phyloP scores from a whole-genome alignment of 75 land plant genomes.

The Picea sitchensis region DNA sequence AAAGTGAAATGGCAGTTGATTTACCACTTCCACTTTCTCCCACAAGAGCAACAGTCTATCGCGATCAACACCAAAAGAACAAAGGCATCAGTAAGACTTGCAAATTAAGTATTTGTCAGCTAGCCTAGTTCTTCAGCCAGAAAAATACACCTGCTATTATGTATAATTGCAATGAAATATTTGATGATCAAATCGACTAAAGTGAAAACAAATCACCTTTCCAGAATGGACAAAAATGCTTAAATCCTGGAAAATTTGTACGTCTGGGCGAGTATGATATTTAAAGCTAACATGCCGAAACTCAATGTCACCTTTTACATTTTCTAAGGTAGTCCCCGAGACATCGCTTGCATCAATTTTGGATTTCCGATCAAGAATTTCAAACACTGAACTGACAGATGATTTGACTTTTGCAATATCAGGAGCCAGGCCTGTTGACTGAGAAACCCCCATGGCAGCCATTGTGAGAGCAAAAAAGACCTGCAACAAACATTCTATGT shows the following conservation, averaged over 20 bases:
- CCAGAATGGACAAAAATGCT: conserved; percentile 54
- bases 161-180: conserved; percentile 13
- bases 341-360: conserved; percentile 43
- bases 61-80: background rate
- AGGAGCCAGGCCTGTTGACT: conserved; percentile 55
- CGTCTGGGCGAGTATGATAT: conserved; percentile 62
- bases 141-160: conserved; percentile 20
- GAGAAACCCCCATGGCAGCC: conserved; percentile 67
- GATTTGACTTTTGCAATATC: conserved; percentile 61
- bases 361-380: conserved; percentile 62
- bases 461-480: conserved; percentile 55
- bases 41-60: conserved; percentile 48
- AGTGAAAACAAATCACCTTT: conserved; percentile 33
- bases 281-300: conserved; percentile 63
- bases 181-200: conserved; percentile 1
- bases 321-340: conserved; percentile 37
- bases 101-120: background rate
- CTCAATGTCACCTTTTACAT: conserved; percentile 62
- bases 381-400: conserved; percentile 69
- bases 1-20: conserved; percentile 43
- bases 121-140: conserved; percentile 6
- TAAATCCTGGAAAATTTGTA: conserved; percentile 63
- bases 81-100: conserved; percentile 19
- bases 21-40: conserved; percentile 69
- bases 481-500: background rate